Conservation (phyloP, 2,329 filamentous ascomycete species). For the Alternaria gaisen region DNA sequence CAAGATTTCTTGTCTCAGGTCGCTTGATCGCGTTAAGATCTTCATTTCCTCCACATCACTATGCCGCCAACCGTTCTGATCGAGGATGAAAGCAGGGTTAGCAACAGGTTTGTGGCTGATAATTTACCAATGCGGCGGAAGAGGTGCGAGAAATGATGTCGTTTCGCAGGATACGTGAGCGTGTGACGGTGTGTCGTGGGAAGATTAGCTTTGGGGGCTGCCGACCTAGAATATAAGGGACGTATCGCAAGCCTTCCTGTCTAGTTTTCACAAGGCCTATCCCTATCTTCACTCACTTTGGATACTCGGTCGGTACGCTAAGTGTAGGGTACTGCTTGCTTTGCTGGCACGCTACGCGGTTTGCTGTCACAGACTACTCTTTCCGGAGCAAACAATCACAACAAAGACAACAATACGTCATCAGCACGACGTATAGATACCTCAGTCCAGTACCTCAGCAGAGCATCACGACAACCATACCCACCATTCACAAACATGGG, state of each 20-base stretch:
- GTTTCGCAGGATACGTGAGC: conserved; percentile 5
- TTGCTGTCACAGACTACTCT: conserved; percentile 1
- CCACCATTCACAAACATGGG: conserved; percentile 38
- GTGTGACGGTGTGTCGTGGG: not conserved
- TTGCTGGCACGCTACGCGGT: conserved; percentile 9
- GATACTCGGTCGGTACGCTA: not conserved
- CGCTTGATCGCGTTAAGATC: conserved; percentile 20
- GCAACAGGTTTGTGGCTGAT: conserved; percentile 43
- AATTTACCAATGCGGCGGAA: conserved; percentile 18
- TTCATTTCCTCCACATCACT: conserved; percentile 13
- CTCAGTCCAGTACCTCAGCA: not conserved
- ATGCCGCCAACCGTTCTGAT: conserved; percentile 4
- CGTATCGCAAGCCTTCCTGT: not conserved
- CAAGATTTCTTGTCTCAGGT: conserved; percentile 19
- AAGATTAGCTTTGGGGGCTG: not conserved
- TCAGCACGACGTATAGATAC: conserved; percentile 5
- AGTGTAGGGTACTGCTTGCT: conserved; percentile 1
- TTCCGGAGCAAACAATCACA: conserved; percentile 2
- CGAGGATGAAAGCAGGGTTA: conserved; percentile 25
- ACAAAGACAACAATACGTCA: conserved; percentile 14
- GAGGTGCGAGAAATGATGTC: conserved; percentile 30
- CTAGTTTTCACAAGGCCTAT: not conserved
- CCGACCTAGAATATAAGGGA: conserved; percentile 8
- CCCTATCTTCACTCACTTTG: not conserved
- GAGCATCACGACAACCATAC: conserved; percentile 3